Evolutionary conservation across 1,284 basidiomycete species (phyloP), one percentile per base, ranked within the genome.

Genomic region (Trametes pubescens): DNA sequence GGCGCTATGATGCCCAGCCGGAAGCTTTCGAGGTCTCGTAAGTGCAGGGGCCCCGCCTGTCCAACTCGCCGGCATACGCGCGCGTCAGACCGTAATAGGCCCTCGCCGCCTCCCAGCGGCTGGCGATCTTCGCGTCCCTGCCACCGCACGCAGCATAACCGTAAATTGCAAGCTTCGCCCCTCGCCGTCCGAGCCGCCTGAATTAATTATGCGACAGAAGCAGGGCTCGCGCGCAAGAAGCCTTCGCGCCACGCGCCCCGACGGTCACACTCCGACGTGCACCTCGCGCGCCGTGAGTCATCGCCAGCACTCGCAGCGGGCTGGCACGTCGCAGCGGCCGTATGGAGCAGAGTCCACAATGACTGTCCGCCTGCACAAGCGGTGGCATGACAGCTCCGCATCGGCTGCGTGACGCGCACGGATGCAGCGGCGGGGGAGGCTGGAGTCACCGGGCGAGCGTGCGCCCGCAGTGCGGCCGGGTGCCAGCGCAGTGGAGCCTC

Each of bases 401-500:
- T 32, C 37, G 37, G 37, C 11, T 16, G 37, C 37, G 37, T 38
- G 37, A 38, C 11, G 10, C 11, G 40, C 40, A 16, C 40, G 40
- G 40, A 24, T 7, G 47, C 7, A 24, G n/a, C 24, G 22, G 47
- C 47, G 47, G 24, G 22, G 21, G 22, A 21, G 43, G 3, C 16
- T 44, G 22, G 26, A 18, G 49, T 37, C 32, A n/a, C 29, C 32
- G 34, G 32, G 34, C 13, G 11, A 3, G 49, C 29, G 49, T 34
- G 34, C 29, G 49, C 32, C 49, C 49, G 49, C 49, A 34, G 34
- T 52, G 34, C 51, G 51, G 51, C 51, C 35, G 51, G 37, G 34
- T 21, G 51, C 34, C n/a, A 21, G 34, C 21, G 51, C n/a, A 22
- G 16, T 37, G n/a, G 51, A 52, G 18, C n/a, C 26, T 29, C 7